phyloP scores from a whole-genome alignment of 371 early-diverging fungal genomes.

The Mucor irregularis region DNA sequence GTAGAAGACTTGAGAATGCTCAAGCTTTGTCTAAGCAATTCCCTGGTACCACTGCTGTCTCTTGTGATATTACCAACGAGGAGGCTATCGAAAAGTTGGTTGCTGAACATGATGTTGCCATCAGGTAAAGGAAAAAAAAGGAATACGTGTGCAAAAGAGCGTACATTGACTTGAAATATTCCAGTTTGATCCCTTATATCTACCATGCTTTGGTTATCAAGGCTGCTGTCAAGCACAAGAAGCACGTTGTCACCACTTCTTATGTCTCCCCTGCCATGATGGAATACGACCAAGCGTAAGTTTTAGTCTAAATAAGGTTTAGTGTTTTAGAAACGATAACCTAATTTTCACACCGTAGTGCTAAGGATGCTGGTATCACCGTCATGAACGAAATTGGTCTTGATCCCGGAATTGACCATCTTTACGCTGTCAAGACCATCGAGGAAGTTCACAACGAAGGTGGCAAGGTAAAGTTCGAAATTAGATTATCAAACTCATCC shows the following conservation, averaged over 20 bases:
- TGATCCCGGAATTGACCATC: constrained; percentile 95
- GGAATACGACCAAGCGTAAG: constrained; percentile 77
- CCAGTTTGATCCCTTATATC: constrained; percentile 86
- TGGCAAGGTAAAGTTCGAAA: constrained; percentile 77
- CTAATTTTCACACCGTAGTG: no score
- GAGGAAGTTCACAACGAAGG: constrained; percentile 86
- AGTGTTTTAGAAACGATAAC: neutral
- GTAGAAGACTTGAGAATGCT: constrained; percentile 80
- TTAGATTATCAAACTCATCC: neutral
- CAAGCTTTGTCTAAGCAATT: constrained; percentile 64
- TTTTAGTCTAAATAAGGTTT: neutral
- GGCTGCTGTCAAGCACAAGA: constrained; percentile 79
- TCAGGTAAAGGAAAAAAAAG: constrained; percentile 45
- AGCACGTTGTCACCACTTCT: constrained; percentile 88
- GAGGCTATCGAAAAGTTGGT: constrained; percentile 85
- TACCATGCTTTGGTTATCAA: constrained; percentile 85
- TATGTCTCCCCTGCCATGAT: constrained; percentile 91
- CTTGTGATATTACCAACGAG: constrained; percentile 81
- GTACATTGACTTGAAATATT: constrained; percentile 1
- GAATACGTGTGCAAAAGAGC: no score
- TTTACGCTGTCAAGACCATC: constrained; percentile 86
- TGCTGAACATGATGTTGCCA: constrained; percentile 82
- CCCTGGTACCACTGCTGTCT: constrained; percentile 62
- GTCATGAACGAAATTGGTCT: constrained; percentile 94
- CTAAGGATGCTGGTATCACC: constrained; percentile 77